These are phyloP conservation scores for Fraxinus ornus DNA, from an alignment of 305 asterid species.

Conservation along the genomic window DNA sequence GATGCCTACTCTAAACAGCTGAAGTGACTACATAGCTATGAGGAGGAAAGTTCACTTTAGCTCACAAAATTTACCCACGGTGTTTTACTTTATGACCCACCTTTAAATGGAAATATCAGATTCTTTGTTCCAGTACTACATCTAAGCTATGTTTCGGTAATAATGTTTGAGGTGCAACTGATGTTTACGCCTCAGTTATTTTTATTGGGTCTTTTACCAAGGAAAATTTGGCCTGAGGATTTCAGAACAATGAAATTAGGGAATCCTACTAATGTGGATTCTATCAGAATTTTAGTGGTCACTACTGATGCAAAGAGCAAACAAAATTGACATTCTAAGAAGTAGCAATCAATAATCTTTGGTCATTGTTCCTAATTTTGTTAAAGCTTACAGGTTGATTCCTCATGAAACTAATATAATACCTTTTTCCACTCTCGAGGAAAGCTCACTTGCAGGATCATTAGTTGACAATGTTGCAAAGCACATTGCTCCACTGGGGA, in stretches of 20 bases:
- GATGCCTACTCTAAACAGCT: not conserved
- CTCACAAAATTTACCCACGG: not conserved
- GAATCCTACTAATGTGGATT: not conserved
- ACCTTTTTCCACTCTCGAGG: not conserved
- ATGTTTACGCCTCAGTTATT: not conserved
- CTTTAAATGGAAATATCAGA: not conserved
- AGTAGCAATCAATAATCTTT: not conserved
- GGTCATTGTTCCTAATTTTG: not conserved
- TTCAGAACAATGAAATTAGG: not conserved
- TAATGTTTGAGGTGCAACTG: not conserved
- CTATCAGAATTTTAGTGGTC: not conserved
- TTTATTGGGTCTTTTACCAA: not conserved
- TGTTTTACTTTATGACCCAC: not conserved
- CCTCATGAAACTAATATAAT: not conserved
- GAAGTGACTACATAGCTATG: not conserved
- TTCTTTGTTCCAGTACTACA: not conserved
- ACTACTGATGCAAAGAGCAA: not conserved
- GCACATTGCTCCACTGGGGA: not conserved
- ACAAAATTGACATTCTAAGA: not conserved
- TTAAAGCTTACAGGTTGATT: not conserved
- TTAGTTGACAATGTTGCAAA: not conserved
- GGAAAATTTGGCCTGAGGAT: not conserved
- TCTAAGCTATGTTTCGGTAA: not conserved
- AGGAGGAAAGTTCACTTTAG: not conserved
- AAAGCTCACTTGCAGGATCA: not conserved